A percentile compares a stretch with the other conserved stretches of the same genome.
Conservation (phyloP, 116 monocot species). For the Iris pallida region DNA sequence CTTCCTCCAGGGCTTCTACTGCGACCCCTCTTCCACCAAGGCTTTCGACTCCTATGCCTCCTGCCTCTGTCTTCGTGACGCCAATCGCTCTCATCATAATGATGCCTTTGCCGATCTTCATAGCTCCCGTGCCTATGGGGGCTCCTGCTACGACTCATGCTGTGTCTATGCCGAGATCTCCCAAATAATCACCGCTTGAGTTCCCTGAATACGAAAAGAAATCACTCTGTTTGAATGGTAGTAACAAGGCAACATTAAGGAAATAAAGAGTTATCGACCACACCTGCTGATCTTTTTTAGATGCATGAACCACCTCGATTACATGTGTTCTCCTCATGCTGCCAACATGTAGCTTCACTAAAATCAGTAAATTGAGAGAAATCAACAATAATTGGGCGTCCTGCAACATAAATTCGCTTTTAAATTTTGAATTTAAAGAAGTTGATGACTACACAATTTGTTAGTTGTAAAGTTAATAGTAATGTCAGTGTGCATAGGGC, state of each 20-base stretch:
- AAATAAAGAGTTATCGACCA: not conserved
- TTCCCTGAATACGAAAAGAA: constrained; percentile 22
- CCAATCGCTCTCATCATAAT: constrained; percentile 9
- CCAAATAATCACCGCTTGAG: constrained; percentile 70
- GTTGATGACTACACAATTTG: not conserved
- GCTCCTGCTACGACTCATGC: constrained; percentile 61
- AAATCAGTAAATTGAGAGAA: constrained; percentile 90
- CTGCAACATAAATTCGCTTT: constrained; percentile 1
- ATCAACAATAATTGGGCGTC: constrained; percentile 50
- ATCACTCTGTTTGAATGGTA: not conserved
- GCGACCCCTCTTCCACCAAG: not conserved
- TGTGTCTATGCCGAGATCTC: constrained; percentile 18
- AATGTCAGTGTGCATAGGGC: not conserved
- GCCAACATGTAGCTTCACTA: constrained; percentile 84
- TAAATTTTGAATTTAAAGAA: constrained; percentile 1
- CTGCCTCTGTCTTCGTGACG: constrained; percentile 46
- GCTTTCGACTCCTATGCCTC: constrained; percentile 15
- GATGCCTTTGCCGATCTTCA: constrained; percentile 2
- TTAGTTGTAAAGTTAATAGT: not conserved
- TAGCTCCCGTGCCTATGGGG: constrained; percentile 9
- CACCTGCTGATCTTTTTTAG: constrained; percentile 70
- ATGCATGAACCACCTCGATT: constrained; percentile 96
- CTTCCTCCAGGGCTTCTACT: constrained; percentile 30
- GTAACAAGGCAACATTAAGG: not conserved
- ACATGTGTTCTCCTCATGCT: constrained; percentile 87